phyloP scores from a whole-genome alignment of 1,284 basidiomycete genomes.

The Ganoderma meredithae region DNA sequence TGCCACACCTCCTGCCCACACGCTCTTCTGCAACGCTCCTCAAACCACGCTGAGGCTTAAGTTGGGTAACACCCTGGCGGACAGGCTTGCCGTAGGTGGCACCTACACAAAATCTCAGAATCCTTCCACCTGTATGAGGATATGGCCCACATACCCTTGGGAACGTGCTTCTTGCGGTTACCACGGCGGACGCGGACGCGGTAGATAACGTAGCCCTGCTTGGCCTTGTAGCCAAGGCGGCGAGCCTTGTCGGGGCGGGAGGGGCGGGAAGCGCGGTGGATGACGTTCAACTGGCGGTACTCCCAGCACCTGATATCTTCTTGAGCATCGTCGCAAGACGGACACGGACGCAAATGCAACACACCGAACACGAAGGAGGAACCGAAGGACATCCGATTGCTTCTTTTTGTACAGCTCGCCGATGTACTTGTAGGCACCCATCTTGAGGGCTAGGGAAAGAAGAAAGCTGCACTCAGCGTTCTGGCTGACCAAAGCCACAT shows the following conservation, averaged over 20 bases:
- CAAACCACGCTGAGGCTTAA: slow-evolving; percentile 97
- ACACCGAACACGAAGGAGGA: slow-evolving; percentile 96
- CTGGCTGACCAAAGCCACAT: slow-evolving; percentile 31
- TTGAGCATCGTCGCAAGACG: slow-evolving; percentile 12
- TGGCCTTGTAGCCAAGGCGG: slow-evolving; percentile 99
- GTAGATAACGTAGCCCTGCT: slow-evolving; percentile 99
- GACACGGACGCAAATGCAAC: slow-evolving; percentile 37
- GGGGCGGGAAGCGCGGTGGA: slow-evolving; percentile 97
- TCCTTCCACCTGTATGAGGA: background rate
- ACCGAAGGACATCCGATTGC: slow-evolving; percentile 97
- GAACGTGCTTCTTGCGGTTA: slow-evolving; percentile 99
- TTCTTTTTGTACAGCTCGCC: slow-evolving; percentile 97
- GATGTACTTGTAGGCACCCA: slow-evolving; percentile 98
- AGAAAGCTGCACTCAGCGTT: slow-evolving; percentile 24
- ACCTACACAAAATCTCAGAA: slow-evolving; percentile 53
- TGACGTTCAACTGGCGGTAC: slow-evolving; percentile 97
- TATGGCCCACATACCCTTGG: slow-evolving; percentile 76
- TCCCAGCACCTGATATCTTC: slow-evolving; percentile 91
- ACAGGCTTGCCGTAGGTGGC: slow-evolving; percentile 99
- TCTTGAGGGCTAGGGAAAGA: slow-evolving; percentile 46
- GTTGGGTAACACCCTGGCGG: slow-evolving; percentile 99
- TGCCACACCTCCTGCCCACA: slow-evolving; percentile 95
- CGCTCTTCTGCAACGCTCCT: slow-evolving; percentile 97
- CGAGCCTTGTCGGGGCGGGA: slow-evolving; percentile 99
- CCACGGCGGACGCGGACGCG: slow-evolving; percentile 97